Evolutionary conservation across 192 early-diverging fungal species (phyloP).

Genomic region (Coemansia sp.): DNA sequence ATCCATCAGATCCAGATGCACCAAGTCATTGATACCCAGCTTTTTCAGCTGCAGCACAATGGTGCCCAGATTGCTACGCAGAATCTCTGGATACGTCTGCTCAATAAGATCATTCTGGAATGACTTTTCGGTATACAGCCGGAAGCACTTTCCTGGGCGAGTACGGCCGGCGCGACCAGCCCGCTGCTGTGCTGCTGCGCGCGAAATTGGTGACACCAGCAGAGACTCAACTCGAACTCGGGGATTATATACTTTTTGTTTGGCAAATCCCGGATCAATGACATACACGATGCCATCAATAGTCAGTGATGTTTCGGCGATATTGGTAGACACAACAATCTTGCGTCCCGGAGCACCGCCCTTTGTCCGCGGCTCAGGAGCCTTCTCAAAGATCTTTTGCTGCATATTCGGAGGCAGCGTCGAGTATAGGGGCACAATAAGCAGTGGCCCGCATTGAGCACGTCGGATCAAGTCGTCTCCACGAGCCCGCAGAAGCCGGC

Average conservation of each 20-base stretch:
- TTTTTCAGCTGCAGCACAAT: conserved; percentile 97
- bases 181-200: conserved; percentile 94
- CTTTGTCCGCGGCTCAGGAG: conserved; percentile 72
- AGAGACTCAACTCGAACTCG: conserved; percentile 94
- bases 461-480: conserved; percentile 67
- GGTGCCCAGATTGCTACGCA: conserved; percentile 93
- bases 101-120: conserved; percentile 92
- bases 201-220: conserved; percentile 91
- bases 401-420: conserved; percentile 87
- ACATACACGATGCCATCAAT: conserved; percentile 99
- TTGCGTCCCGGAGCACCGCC: conserved; percentile 93
- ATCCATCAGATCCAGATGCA: conserved; percentile 99
- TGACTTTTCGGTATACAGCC: conserved; percentile 96
- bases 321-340: conserved; percentile 93
- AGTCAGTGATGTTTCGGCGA: conserved; percentile 97
- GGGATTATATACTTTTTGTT: conserved; percentile 99
- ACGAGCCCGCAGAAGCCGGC: conserved; percentile 75
- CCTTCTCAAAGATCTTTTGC: conserved; percentile 88
- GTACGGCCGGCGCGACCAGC: conserved; percentile 99
- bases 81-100: conserved; percentile 98
- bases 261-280: conserved; percentile 98
- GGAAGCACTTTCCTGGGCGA: conserved; percentile 93
- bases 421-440: conserved; percentile 88
- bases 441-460: conserved; percentile 72
- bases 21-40: conserved; percentile 94